phyloP scores from a whole-genome alignment of 208 protist species.

The Trypanosoma lewisi region DNA sequence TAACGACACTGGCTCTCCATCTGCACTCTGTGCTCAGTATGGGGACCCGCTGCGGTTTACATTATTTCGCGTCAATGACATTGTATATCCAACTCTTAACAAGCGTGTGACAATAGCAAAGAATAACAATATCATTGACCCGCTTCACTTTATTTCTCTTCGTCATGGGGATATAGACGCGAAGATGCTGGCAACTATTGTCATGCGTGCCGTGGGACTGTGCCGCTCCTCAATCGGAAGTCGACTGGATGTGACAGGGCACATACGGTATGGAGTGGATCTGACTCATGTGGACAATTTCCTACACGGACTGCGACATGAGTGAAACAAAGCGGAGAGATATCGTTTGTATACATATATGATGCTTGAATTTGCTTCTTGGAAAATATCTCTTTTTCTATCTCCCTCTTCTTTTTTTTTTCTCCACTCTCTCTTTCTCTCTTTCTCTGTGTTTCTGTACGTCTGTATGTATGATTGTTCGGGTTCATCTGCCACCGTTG shows the following conservation, averaged over 20 bases:
- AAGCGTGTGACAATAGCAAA: conserved; percentile 46
- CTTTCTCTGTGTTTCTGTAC: no score
- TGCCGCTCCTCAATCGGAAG: conserved; percentile 58
- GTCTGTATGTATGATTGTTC: no score
- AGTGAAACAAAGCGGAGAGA: not conserved
- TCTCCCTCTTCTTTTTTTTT: no score
- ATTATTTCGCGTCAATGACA: conserved; percentile 54
- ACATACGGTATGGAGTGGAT: conserved; percentile 36
- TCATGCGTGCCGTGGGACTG: conserved; percentile 47
- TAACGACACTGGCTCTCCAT: conserved; percentile 32
- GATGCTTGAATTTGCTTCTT: not conserved
- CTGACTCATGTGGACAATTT: conserved; percentile 50
- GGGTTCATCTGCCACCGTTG: no score
- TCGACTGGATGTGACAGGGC: conserved; percentile 54
- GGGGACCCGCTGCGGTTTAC: conserved; percentile 53
- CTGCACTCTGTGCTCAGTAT: conserved; percentile 42
- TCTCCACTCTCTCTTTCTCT: no score
- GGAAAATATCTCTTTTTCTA: not conserved
- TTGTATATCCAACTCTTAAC: conserved; percentile 63
- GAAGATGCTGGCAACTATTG: conserved; percentile 43
- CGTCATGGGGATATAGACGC: conserved; percentile 45
- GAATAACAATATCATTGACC: conserved; percentile 51
- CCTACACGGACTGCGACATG: conserved; percentile 21
- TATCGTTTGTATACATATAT: not conserved
- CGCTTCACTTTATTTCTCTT: conserved; percentile 27